phyloP scores from a whole-genome alignment of 2,329 filamentous ascomycete species.

The Neurospora sp. region DNA sequence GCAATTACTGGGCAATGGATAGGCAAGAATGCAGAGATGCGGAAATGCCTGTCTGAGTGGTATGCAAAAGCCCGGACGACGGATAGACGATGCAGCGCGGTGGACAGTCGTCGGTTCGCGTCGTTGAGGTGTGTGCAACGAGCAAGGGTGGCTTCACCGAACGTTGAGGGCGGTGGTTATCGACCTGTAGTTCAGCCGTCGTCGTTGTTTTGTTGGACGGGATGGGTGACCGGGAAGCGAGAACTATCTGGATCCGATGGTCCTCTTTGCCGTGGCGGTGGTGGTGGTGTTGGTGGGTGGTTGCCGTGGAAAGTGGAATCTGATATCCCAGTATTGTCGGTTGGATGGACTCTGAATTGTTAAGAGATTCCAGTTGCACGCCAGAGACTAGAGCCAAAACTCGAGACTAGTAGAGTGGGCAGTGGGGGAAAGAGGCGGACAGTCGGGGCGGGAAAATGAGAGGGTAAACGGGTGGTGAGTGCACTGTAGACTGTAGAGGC shows the following conservation, averaged over 20 bases:
- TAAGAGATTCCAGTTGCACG: not conserved
- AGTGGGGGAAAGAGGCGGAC: not conserved
- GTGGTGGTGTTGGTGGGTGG: not conserved
- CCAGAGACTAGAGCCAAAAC: too few species aligned
- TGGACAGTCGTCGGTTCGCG: not conserved
- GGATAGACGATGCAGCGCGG: not conserved
- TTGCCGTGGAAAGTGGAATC: not conserved
- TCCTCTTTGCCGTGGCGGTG: not conserved
- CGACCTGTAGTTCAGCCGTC: not conserved
- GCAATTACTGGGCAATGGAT: not conserved
- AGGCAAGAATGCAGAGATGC: not conserved
- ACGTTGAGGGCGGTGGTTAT: not conserved
- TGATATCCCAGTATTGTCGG: not conserved
- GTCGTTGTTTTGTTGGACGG: not conserved
- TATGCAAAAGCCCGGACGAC: not conserved
- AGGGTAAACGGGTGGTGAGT: not conserved
- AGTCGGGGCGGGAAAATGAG: not conserved
- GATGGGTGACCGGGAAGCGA: not conserved
- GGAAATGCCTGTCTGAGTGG: not conserved
- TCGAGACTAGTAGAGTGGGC: not conserved
- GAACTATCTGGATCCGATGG: not conserved
- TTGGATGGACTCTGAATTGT: not conserved
- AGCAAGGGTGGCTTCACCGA: not conserved
- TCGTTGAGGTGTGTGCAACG: not conserved
- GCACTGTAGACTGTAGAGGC: not conserved